phyloP scores from a whole-genome alignment of 148 eudicot species.

The Selenicereus undatus region DNA sequence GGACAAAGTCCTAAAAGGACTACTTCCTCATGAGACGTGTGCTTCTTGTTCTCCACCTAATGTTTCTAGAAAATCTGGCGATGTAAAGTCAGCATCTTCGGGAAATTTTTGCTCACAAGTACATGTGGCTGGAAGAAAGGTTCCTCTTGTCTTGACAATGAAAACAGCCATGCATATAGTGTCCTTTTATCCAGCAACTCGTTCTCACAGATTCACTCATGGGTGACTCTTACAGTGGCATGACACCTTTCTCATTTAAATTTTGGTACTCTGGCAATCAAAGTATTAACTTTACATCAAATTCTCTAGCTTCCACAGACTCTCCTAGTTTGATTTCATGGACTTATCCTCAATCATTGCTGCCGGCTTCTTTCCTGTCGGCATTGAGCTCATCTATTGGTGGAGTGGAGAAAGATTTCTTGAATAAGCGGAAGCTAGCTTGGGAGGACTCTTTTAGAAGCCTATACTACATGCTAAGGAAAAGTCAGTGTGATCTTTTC shows the following conservation, averaged over 20 bases:
- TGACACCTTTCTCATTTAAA: constrained; percentile 35
- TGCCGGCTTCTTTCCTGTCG: constrained; percentile 69
- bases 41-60: constrained; percentile 40
- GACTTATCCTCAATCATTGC: constrained; percentile 86
- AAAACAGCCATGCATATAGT: constrained; percentile 74
- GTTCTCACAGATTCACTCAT: constrained; percentile 74
- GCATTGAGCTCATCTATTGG: constrained; percentile 52
- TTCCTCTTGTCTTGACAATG: constrained; percentile 78
- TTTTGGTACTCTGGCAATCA: constrained; percentile 26
- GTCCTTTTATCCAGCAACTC: constrained; percentile 69
- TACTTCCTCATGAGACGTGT: constrained; percentile 53
- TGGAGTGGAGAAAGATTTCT: constrained; percentile 69
- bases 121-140: constrained; percentile 42
- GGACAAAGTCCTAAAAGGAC: constrained; percentile 82
- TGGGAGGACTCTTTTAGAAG: constrained; percentile 96
- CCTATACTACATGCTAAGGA: constrained; percentile 83
- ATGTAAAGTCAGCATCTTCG: constrained; percentile 25
- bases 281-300: constrained; percentile 18
- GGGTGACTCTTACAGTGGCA: constrained; percentile 42
- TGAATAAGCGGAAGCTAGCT: constrained; percentile 67
- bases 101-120: constrained; percentile 52
- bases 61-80: constrained; percentile 36
- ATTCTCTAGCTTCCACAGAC: constrained; percentile 25
- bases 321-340: constrained; percentile 51
- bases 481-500: constrained; percentile 62